phyloP scores from a whole-genome alignment of 441 rosid genomes.

The Euphorbia schlechtendalii region DNA sequence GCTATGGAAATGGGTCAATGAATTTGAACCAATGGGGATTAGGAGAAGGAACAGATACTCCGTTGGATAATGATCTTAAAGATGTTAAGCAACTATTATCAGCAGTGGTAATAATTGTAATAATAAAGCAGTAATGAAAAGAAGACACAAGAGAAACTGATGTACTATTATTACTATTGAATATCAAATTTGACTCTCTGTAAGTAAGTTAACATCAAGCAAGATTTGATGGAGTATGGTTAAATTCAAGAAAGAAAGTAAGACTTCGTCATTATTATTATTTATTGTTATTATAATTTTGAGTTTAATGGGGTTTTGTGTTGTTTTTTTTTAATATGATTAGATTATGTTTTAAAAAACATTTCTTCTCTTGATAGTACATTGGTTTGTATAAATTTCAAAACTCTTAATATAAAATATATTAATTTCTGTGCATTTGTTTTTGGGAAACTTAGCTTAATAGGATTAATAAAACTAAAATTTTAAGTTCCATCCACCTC shows the following conservation, averaged over 20 bases:
- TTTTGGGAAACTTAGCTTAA: constrained; percentile 20
- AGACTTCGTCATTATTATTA: constrained; percentile 2
- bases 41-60: too few relatives aligned
- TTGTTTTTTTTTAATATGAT: constrained; percentile 32
- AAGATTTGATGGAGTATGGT: constrained; percentile 75
- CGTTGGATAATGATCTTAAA: constrained; percentile 29
- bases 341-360: constrained; percentile 5
- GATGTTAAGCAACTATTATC: constrained; percentile 42
- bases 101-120: constrained; percentile 11
- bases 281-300: constrained; percentile 17
- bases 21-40: constrained; percentile 29
- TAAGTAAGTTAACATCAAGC: constrained; percentile 48
- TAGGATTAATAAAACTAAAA: too few relatives aligned
- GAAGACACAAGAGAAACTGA: constrained; percentile 35
- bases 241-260: constrained; percentile 9
- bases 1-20: too few relatives aligned
- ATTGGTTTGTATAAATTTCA: constrained; percentile 23
- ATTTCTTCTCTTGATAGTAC: too few relatives aligned
- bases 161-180: constrained; percentile 31
- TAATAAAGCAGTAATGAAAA: constrained; percentile 26
- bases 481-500: too few relatives aligned
- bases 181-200: constrained; percentile 19
- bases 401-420: background rate
- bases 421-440: constrained; percentile 23
- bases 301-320: too few relatives aligned